Evolutionary conservation across 2,329 filamentous ascomycete species (phyloP), one percentile per base, ranked within the genome.

Genomic region (Penicillium sp.): DNA sequence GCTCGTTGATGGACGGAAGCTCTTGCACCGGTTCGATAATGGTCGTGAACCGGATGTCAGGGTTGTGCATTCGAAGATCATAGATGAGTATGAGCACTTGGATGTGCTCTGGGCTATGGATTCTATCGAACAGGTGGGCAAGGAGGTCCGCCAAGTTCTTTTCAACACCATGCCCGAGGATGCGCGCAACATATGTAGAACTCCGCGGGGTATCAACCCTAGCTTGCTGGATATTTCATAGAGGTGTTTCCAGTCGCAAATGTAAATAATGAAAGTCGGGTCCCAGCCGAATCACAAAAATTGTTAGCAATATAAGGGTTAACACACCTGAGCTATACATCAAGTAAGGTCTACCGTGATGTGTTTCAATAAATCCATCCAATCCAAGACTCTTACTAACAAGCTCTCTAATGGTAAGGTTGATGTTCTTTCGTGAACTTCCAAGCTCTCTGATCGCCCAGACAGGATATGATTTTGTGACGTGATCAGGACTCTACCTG

Each of bases 41-140:
- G 88, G 88, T 0, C 79, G 89, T 24, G 93, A 97, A 70, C 93
- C 93, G 1, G 79, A 90, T 65, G 90, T 95, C 8, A 78, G 81
- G 36, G 75, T 96, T 5, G 89, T 96, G 4, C 89, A 96, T 72
- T 82, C 82, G 57, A 95, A 90, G 67, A 78, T 95, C 21, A 88
- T 96, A 41, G 85, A 89, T 2, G 89, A 87, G 43, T 95, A 96
- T 69, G 93, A 96, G 74, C 93, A 97, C 72, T 80, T 97, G 4
- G 93, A 96, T 73, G 90, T 96, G 1, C 85, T 97, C 34, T 96
- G 93, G 93, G 91, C 92, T 0, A 90, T 96, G 79, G 91, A 96
- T 66, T 85, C 85, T 0, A 84, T 91, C 15, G 86, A 93, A 44
- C 83, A 93, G 69, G 89, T 96, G 0, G 94, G 92, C 5, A 80